Percentiles rank a stretch among this genome's conserved stretches.
phyloP scores from a whole-genome alignment of 2,329 filamentous ascomycete species.

The Ceratocystis variospora region DNA sequence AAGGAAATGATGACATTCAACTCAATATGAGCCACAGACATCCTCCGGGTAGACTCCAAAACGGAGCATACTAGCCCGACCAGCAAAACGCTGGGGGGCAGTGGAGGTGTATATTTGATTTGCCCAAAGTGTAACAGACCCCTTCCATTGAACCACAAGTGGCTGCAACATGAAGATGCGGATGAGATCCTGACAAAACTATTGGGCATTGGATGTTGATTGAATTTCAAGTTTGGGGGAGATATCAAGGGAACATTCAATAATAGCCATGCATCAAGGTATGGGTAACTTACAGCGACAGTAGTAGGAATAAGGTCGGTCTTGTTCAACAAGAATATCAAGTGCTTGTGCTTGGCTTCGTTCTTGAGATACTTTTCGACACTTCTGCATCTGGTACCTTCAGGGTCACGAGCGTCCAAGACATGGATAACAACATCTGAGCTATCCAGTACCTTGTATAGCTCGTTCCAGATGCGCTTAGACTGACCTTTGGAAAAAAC shows the following conservation, averaged over 20 bases:
- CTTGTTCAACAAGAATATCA: slow-evolving; percentile 39
- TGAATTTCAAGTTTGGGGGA: neutral
- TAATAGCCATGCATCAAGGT: neutral
- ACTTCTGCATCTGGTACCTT: slow-evolving; percentile 71
- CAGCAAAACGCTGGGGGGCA: slow-evolving; percentile 27
- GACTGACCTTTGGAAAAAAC: slow-evolving; percentile 92
- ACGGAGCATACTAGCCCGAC: slow-evolving; percentile 64
- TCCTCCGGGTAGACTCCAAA: slow-evolving; percentile 70
- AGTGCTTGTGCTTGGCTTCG: slow-evolving; percentile 90
- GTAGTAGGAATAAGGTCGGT: slow-evolving; percentile 77
- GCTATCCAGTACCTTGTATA: slow-evolving; percentile 79
- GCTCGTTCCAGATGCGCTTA: slow-evolving; percentile 93
- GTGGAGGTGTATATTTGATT: slow-evolving; percentile 49
- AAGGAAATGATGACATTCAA: slow-evolving; percentile 68
- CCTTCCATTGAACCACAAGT: slow-evolving; percentile 55
- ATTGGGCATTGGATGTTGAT: slow-evolving; percentile 39
- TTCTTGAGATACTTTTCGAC: slow-evolving; percentile 74
- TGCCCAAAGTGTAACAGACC: slow-evolving; percentile 99
- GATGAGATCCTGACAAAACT: slow-evolving; percentile 67
- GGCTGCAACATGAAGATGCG: slow-evolving; percentile 17
- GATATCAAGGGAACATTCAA: slow-evolving; percentile 10
- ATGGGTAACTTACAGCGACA: slow-evolving; percentile 68
- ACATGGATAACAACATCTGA: slow-evolving; percentile 87
- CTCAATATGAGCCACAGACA: slow-evolving; percentile 81
- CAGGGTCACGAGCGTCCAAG: slow-evolving; percentile 74